phyloP scores from a whole-genome alignment of 306 rosid genomes.

The Rosa lucieae region DNA sequence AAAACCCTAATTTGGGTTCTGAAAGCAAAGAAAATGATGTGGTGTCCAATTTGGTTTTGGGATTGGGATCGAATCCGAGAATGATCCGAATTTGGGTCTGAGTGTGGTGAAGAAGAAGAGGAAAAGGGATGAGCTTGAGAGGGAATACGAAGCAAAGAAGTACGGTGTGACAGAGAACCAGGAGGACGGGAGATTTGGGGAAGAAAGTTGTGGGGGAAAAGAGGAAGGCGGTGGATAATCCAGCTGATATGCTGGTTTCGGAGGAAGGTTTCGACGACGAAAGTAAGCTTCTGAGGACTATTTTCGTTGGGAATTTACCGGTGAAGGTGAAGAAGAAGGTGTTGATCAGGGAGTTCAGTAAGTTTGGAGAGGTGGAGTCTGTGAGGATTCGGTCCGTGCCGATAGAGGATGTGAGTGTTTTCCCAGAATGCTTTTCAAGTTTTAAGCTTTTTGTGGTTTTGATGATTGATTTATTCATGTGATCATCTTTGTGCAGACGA shows the following conservation, averaged over 20 bases:
- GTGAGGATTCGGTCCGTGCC: constrained; percentile 97
- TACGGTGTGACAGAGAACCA: constrained; percentile 44
- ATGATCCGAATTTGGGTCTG: neutral
- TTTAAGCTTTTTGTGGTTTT: neutral
- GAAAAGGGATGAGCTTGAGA: constrained; percentile 86
- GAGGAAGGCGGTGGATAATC: constrained; percentile 70
- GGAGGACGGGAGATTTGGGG: constrained; percentile 30
- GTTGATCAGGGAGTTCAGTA: constrained; percentile 63
- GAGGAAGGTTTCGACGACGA: constrained; percentile 90
- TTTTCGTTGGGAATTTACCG: constrained; percentile 89
- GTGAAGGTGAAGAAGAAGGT: constrained; percentile 75
- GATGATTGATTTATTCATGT: constrained; percentile 8
- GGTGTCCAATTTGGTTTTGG: constrained; percentile 10
- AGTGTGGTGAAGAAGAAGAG: constrained; percentile 52
- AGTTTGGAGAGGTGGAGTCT: constrained; percentile 89
- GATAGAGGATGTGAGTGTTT: constrained; percentile 67
- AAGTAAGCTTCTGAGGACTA: constrained; percentile 82
- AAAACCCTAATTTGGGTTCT: constrained; percentile 5
- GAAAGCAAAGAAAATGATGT: constrained; percentile 13
- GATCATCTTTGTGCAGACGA: constrained; percentile 55
- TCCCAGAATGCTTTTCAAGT: neutral
- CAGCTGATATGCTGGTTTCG: constrained; percentile 67
- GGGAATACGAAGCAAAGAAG: constrained; percentile 73
- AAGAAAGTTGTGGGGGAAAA: constrained; percentile 59
- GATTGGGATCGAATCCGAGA: neutral